These are phyloP conservation scores for Nothomitra cinnamomea DNA, from an alignment of 2,329 filamentous ascomycete genomes.

Conservation along the genomic window DNA sequence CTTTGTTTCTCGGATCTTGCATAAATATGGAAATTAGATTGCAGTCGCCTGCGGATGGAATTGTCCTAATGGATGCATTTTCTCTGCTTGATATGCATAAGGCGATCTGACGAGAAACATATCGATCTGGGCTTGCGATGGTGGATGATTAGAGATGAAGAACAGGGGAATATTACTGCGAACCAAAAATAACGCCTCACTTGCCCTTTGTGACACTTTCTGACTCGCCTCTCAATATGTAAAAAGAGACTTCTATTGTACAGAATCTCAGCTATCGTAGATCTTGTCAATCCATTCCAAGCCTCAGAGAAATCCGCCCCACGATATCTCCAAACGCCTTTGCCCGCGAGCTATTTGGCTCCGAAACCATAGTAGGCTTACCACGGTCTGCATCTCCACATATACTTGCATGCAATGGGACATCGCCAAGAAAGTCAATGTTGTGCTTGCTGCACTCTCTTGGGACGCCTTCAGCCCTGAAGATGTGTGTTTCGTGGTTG, in stretches of 20 bases:
- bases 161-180: too few relatives aligned
- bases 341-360: conserved; percentile 58
- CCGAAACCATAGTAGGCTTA: conserved; percentile 76
- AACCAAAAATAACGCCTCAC: too few relatives aligned
- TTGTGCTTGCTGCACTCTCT: conserved; percentile 53
- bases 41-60: too few relatives aligned
- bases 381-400: conserved; percentile 77
- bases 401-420: conserved; percentile 73
- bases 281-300: conserved; percentile 25
- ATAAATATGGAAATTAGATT: neutral
- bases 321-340: conserved; percentile 58
- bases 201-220: too few relatives aligned
- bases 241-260: too few relatives aligned
- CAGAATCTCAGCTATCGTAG: too few relatives aligned
- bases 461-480: conserved; percentile 48
- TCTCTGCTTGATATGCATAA: too few relatives aligned
- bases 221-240: too few relatives aligned
- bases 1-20: neutral
- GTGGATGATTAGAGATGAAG: too few relatives aligned
- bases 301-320: conserved; percentile 28
- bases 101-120: too few relatives aligned
- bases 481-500: conserved; percentile 54
- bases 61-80: too few relatives aligned
- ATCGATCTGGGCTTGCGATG: too few relatives aligned
- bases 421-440: conserved; percentile 70